Base-by-base conservation (phyloP, 768 basidiomycete species). In the Lactarius tabidus region DNA sequence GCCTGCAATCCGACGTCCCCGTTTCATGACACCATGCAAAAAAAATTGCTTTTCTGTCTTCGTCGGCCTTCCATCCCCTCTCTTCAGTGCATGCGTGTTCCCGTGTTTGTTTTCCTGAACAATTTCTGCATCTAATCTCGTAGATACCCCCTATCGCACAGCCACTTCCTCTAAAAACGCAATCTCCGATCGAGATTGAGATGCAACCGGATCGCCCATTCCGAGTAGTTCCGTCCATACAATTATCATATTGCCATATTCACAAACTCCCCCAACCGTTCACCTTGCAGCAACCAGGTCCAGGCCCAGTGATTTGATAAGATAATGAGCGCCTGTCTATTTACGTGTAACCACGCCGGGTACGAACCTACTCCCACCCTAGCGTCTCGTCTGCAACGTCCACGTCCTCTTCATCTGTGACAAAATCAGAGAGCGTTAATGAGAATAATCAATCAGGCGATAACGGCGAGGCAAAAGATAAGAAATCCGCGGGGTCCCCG, bases 311-410 rank as follows among this genome's bases (percentile, higher is more conserved):
- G 63, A 67, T 65, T 64, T n/a, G 66, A 64, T 64, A 67, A 67
- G 63, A 64, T 65, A 64, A 41, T 58, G 62, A 52, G 57, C 66
- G 63, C 45, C 53, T 51, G 63, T 60, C 57, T 64, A 31, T 64
- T 67, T 65, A 65, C 66, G 66, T 66, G 66, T 61, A 38, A 41
- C 38, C 58, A 51, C 59, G 58, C 29, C 54, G 33, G 43, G 29
- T 35, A n/a, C 15, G 41, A 60, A 61, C 58, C 59, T 66, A 61
- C 36, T 68, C 67, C 64, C 64, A 66, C 55, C 67, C 64, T 28
- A 66, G 60, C 52, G 65, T 66, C 52, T 66, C 65, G 43, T 66
- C 65, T 35, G 65, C 57, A 33, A 66, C 60, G 15, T 66, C 57
- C 38, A 66, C 65, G 39, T 54, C 65, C 41, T 62, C 65, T 59